Evolutionary conservation across 108 stramenopile species (phyloP).

Genomic region (Discostella stelligeroides): DNA sequence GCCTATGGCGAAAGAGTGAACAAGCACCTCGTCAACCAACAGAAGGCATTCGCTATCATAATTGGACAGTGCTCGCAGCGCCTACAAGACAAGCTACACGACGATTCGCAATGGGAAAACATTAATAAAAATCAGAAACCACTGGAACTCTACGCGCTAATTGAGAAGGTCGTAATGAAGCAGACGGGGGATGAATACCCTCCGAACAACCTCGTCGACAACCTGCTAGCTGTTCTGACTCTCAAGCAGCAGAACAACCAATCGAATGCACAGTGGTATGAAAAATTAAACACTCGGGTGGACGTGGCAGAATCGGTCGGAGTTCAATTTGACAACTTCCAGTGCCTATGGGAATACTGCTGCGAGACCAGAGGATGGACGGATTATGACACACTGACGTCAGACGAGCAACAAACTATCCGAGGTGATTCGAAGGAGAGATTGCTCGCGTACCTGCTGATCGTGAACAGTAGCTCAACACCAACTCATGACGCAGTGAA

Average conservation of each 20-base stretch:
- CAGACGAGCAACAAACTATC: not conserved
- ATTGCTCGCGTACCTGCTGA: constrained; percentile 1
- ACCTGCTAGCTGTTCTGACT: not conserved
- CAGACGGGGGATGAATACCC: constrained; percentile 5
- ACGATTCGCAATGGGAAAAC: constrained; percentile 3
- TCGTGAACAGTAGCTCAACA: not conserved
- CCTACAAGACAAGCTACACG: constrained; percentile 7
- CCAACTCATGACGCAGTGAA: not conserved
- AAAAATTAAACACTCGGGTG: not conserved
- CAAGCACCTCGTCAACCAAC: not conserved
- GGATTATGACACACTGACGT: not conserved
- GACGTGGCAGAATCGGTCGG: constrained; percentile 10
- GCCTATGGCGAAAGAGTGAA: not conserved
- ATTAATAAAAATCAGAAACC: not conserved
- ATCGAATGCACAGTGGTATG: constrained; percentile 7
- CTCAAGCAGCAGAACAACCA: constrained; percentile 1
- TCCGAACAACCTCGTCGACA: not conserved
- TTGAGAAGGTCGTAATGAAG: constrained; percentile 7
- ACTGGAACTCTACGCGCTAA: constrained; percentile 2
- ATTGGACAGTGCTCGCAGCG: not conserved
- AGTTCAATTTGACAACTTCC: constrained; percentile 5
- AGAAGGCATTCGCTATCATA: constrained; percentile 17
- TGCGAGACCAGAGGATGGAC: not conserved
- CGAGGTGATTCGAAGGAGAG: not conserved
- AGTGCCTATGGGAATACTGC: constrained; percentile 12